Evolutionary conservation across 2,329 filamentous ascomycete species (phyloP).

Genomic region (Dothideomycetes sp.): DNA sequence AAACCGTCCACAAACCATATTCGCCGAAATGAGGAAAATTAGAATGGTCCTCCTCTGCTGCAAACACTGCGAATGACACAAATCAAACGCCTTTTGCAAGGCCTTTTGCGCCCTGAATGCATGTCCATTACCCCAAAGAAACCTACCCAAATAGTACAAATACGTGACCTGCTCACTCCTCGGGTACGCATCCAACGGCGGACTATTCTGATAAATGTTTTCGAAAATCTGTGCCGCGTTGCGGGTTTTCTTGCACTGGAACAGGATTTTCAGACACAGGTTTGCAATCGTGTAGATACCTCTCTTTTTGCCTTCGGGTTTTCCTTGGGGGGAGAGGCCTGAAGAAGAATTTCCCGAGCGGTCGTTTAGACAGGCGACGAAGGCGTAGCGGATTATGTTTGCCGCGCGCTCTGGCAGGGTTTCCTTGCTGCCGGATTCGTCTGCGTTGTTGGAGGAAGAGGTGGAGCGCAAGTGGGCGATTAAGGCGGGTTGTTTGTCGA

Average conservation of each 20-base stretch:
- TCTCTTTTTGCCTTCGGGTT: constrained; percentile 72
- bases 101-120: constrained; percentile 68
- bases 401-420: constrained; percentile 81
- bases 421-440: constrained; percentile 58
- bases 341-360: constrained; percentile 52
- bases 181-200: constrained; percentile 71
- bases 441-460: constrained; percentile 30
- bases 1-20: constrained; percentile 76
- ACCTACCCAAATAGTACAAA: constrained; percentile 87
- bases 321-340: constrained; percentile 44
- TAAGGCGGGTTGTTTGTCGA: constrained; percentile 72
- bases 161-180: constrained; percentile 83
- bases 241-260: constrained; percentile 75
- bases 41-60: constrained; percentile 72
- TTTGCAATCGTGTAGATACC: constrained; percentile 92
- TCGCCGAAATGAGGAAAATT: constrained; percentile 72
- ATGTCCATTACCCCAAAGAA: constrained; percentile 76
- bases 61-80: constrained; percentile 49
- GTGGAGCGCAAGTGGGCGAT: constrained; percentile 49
- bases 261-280: constrained; percentile 77
- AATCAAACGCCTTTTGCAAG: constrained; percentile 69
- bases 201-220: constrained; percentile 76
- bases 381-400: constrained; percentile 82
- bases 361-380: constrained; percentile 81
- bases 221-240: constrained; percentile 82